Evolutionary conservation across 345 rosid genomes (phyloP).

Genomic region (Fremontodendron californicum): DNA sequence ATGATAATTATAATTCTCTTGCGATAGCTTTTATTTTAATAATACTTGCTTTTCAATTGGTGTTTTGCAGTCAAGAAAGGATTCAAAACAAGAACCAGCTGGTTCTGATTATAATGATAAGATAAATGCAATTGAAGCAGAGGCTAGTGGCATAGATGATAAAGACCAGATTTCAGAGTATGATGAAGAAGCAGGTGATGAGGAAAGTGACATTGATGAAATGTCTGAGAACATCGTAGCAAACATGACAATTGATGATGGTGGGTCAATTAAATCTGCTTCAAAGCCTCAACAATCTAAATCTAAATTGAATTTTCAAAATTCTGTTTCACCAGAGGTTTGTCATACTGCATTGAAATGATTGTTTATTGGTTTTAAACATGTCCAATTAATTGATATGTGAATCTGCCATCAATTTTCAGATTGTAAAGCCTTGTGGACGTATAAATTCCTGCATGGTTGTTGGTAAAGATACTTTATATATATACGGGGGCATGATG

Average conservation of each 20-base stretch:
- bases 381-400: constrained; percentile 14
- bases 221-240: constrained; percentile 47
- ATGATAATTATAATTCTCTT: not conserved
- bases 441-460: constrained; percentile 91
- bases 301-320: constrained; percentile 42
- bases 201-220: constrained; percentile 42
- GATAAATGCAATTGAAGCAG: constrained; percentile 36
- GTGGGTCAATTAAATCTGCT: constrained; percentile 33
- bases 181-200: constrained; percentile 38
- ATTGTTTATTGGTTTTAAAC: not conserved
- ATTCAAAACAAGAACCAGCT: constrained; percentile 37
- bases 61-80: constrained; percentile 59
- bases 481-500: constrained; percentile 98
- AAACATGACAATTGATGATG: constrained; percentile 36
- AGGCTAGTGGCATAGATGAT: constrained; percentile 33
- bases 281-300: constrained; percentile 37
- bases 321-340: constrained; percentile 67
- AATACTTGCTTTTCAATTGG: constrained; percentile 6
- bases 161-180: constrained; percentile 27
- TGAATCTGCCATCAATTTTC: constrained; percentile 21
- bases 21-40: constrained; percentile 2
- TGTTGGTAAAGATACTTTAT: constrained; percentile 84
- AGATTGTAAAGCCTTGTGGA: constrained; percentile 95
- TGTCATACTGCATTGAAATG: constrained; percentile 22
- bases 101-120: constrained; percentile 32